phyloP scores from a whole-genome alignment of 352 stramenopile species.

The Phytophthora europaea region DNA sequence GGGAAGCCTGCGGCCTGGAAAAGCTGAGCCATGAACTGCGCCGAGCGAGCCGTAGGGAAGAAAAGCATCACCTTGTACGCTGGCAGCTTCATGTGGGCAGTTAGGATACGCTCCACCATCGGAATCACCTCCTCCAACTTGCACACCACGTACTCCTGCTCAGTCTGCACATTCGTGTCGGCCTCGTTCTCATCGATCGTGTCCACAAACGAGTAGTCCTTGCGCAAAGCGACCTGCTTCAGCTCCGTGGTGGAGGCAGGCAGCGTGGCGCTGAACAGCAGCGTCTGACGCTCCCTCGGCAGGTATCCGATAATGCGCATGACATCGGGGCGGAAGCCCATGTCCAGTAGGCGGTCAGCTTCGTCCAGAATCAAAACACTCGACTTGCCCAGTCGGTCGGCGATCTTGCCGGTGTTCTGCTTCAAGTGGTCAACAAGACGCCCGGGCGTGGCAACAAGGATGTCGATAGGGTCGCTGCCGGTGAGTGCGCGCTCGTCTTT shows the following conservation, averaged over 20 bases:
- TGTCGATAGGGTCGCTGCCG: conserved; percentile 69
- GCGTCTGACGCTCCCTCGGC: conserved; percentile 88
- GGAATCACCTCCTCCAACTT: conserved; percentile 74
- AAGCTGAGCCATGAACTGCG: conserved; percentile 92
- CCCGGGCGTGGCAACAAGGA: conserved; percentile 97
- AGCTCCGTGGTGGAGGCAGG: conserved; percentile 88
- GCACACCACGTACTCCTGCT: conserved; percentile 88
- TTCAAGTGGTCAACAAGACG: conserved; percentile 96
- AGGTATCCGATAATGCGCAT: conserved; percentile 87
- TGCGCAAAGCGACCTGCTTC: conserved; percentile 87
- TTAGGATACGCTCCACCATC: conserved; percentile 75
- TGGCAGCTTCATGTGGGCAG: conserved; percentile 73
- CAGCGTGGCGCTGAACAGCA: conserved; percentile 98
- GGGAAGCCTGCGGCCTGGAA: conserved; percentile 80
- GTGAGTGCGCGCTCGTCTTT: conserved; percentile 60
- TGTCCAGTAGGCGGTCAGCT: conserved; percentile 97
- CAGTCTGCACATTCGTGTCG: conserved; percentile 91
- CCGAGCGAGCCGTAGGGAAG: conserved; percentile 91
- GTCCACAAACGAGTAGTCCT: conserved; percentile 93
- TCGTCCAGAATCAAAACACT: conserved; percentile 94
- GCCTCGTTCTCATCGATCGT: conserved; percentile 93
- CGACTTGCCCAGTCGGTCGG: conserved; percentile 52
- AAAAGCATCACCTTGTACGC: conserved; percentile 98
- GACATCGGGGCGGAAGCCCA: conserved; percentile 95
- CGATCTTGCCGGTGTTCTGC: conserved; percentile 92